A percentile compares a stretch with the other conserved stretches of the same genome.
These are phyloP conservation scores for Gracilaria domingensis DNA, from an alignment of 23 red algal species.

Conservation along the genomic window DNA sequence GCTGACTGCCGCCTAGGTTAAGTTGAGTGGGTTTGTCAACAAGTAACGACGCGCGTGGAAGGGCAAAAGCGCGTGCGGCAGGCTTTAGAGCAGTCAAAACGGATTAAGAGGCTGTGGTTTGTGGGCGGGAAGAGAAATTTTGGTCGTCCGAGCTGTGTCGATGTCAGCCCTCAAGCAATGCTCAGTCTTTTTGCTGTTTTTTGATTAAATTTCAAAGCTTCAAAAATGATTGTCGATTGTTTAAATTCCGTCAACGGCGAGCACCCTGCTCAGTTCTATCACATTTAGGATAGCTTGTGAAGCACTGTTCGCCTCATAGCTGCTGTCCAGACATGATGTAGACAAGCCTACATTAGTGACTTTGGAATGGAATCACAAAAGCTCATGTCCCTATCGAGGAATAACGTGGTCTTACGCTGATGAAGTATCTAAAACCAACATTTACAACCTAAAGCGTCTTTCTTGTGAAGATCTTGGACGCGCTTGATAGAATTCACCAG, in stretches of 20 bases:
- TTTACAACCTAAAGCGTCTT: too few relatives aligned
- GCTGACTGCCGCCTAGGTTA: neutral
- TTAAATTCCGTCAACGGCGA: slow-evolving; percentile 21
- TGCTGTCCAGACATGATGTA: too few relatives aligned
- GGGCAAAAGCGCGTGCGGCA: neutral
- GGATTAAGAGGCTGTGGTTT: neutral
- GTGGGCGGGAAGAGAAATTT: neutral
- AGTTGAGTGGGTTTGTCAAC: neutral
- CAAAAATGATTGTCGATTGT: slow-evolving; percentile 10
- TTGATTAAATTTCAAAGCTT: neutral
- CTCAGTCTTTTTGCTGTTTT: slow-evolving; percentile 17
- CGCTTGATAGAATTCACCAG: too few relatives aligned
- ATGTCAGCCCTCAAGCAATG: neutral
- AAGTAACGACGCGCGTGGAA: neutral
- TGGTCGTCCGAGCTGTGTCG: neutral
- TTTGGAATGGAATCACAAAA: too few relatives aligned
- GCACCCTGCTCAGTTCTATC: too few relatives aligned
- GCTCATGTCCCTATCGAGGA: too few relatives aligned
- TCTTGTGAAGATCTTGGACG: too few relatives aligned
- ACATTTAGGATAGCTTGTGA: too few relatives aligned
- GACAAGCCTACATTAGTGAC: too few relatives aligned
- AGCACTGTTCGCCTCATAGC: too few relatives aligned
- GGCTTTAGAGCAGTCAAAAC: neutral
- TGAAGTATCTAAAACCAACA: too few relatives aligned
- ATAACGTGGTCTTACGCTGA: too few relatives aligned